These are phyloP conservation scores for Colletotrichum sp. DNA, from an alignment of 2,329 filamentous ascomycete genomes.

Conservation along the genomic window DNA sequence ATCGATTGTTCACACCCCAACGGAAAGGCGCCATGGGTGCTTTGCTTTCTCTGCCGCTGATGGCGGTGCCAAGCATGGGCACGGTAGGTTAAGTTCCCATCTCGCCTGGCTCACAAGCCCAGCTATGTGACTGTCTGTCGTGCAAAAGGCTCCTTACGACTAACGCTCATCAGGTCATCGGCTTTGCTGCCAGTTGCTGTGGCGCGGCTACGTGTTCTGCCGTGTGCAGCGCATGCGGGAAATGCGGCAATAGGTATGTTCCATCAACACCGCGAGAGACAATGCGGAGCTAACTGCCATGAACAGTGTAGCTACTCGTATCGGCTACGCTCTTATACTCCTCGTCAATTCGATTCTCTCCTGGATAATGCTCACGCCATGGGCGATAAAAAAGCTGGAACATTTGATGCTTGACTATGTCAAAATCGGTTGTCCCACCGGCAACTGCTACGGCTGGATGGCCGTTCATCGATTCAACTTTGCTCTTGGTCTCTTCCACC, in stretches of 20 bases:
- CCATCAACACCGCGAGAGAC: neutral
- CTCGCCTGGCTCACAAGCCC: neutral
- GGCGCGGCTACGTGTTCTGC: conserved; percentile 96
- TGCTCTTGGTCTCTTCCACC: conserved; percentile 91
- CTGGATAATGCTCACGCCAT: conserved; percentile 99
- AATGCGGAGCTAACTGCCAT: conserved; percentile 15
- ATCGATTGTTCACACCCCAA: neutral
- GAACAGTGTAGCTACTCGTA: conserved; percentile 88
- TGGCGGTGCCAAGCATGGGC: conserved; percentile 85
- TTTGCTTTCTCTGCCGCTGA: conserved; percentile 84
- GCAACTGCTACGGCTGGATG: conserved; percentile 93
- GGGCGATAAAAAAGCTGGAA: conserved; percentile 96
- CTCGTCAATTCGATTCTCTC: conserved; percentile 96
- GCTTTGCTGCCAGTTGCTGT: conserved; percentile 88
- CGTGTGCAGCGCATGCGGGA: conserved; percentile 93
- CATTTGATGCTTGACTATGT: conserved; percentile 94
- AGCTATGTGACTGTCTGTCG: neutral
- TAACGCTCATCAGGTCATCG: conserved; percentile 63
- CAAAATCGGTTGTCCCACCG: conserved; percentile 89
- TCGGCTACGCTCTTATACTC: conserved; percentile 93
- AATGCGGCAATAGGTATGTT: conserved; percentile 88
- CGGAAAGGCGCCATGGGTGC: conserved; percentile 75
- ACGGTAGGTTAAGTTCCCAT: conserved; percentile 66
- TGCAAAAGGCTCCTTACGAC: neutral
- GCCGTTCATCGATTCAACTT: conserved; percentile 99